Conservation (phyloP, 345 rosid species). For the Leavenworthia alabamica region DNA sequence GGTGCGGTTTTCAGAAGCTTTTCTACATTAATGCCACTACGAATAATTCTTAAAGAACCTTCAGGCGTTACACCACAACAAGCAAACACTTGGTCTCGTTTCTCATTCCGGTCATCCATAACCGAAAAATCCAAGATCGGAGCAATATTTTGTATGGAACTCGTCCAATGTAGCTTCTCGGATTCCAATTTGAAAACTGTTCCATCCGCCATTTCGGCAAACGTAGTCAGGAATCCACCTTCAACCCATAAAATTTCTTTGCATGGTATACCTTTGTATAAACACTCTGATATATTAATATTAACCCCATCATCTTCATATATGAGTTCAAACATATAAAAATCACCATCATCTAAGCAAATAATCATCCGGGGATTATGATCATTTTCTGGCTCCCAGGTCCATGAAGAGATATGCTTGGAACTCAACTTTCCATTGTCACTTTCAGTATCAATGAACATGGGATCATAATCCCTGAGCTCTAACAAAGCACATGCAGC, state of each 20-base stretch:
- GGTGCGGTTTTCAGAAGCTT: conserved; percentile 78
- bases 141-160: conserved; percentile 79
- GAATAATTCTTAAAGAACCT: conserved; percentile 87
- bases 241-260: conserved; percentile 85
- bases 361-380: conserved; percentile 64
- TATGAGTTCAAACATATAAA: conserved; percentile 68
- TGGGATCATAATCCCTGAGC: conserved; percentile 92
- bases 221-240: conserved; percentile 71
- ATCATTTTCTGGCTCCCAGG: conserved; percentile 79
- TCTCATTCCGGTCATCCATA: conserved; percentile 79
- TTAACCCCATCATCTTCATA: conserved; percentile 42
- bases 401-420: conserved; percentile 76
- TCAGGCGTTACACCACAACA: conserved; percentile 97
- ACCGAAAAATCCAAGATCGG: conserved; percentile 91
- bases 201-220: conserved; percentile 96
- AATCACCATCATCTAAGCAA: conserved; percentile 79
- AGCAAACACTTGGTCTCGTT: conserved; percentile 84
- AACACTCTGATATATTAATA: conserved; percentile 69
- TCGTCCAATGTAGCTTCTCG: conserved; percentile 49
- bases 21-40: conserved; percentile 81
- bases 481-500: conserved; percentile 91
- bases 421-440: conserved; percentile 42
- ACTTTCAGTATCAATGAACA: conserved; percentile 79
- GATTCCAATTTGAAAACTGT: conserved; percentile 63
- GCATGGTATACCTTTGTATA: conserved; percentile 71